These are phyloP conservation scores for Priceomyces medius DNA, from an alignment of 805 yeast genomes.

Conservation along the genomic window DNA sequence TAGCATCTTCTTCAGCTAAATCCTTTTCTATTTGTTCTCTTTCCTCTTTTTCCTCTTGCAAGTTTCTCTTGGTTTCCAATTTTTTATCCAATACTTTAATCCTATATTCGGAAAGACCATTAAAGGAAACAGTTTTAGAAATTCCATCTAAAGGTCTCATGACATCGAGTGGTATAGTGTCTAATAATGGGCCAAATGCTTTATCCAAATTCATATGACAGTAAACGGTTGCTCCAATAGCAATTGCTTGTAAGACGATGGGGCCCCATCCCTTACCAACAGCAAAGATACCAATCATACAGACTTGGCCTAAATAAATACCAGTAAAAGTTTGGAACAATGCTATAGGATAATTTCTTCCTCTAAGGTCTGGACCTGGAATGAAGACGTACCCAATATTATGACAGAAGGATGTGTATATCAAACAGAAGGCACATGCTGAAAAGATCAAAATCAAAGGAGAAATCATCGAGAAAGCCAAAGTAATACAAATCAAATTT, in stretches of 20 bases:
- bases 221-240: conserved; percentile 63
- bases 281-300: conserved; percentile 80
- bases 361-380: conserved; percentile 73
- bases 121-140: conserved; percentile 58
- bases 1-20: conserved; percentile 11
- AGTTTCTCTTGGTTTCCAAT: conserved; percentile 6
- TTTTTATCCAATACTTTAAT: conserved; percentile 27
- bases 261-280: conserved; percentile 98
- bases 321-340: conserved; percentile 87
- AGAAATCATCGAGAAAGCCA: conserved; percentile 70
- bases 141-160: conserved; percentile 78
- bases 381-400: conserved; percentile 69
- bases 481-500: conserved; percentile 64
- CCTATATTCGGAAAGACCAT: conserved; percentile 33
- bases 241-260: conserved; percentile 67
- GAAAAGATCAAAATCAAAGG: conserved; percentile 82
- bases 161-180: conserved; percentile 62
- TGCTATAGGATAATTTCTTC: conserved; percentile 84
- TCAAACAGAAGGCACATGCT: conserved; percentile 62
- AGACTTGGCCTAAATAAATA: conserved; percentile 80
- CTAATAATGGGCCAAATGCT: conserved; percentile 65
- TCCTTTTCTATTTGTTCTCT: conserved; percentile 5
- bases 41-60: conserved; percentile 12
- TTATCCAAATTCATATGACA: conserved; percentile 60
- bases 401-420: conserved; percentile 78